Evolutionary conservation across 108 stramenopile species (phyloP), one percentile per base, ranked within the genome.

Genomic region (Hondaea fermentalgiana): DNA sequence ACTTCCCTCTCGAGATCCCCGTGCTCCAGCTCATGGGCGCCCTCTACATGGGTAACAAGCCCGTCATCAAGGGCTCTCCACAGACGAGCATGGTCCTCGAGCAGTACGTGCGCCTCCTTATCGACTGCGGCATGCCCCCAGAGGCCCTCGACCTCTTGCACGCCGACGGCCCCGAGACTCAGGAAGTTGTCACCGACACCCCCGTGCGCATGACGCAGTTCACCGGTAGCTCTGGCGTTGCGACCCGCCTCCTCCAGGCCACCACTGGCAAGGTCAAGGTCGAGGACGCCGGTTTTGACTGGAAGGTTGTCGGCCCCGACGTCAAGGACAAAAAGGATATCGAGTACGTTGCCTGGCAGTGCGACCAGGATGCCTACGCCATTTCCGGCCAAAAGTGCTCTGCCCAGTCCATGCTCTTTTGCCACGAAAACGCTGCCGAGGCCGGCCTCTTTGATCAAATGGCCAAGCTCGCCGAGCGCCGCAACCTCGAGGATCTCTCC

Each of bases 221-320:
- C 90, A 99, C 99, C 45, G 98, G 98, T 29, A 95, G 95, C 58
- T 97, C 96, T 19, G 91, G 88, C 43, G 97, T 98, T 5, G 97
- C 95, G 25, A 97, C 98, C 87, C 29, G 90, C 29, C 92, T 99
- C 49, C 91, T 89, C 23, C 60, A 94, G 91, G 95, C 93, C 44
- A 97, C 97, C 8, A 89, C 92, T 83, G 98, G 98, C 47, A 97
- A 97, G 92, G 96, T 97, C 64, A 96, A 96, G 94, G 91, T 97
- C 57, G 98, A 98, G 91, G 98, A 99, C 93, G 98, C 98, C 16
- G 98, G 98, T 25, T 98, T 98, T 91, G 98, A 99, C 92, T 99
- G 98, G 98, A 99, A 98, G 93, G 94, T 98, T 64, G 90, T 98
- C 55, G 97, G 97, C 42, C 97, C 97, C 10, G 97, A 98, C 89